Evolutionary conservation across 495 filamentous ascomycete species (phyloP).

Genomic region (Penicillium longicatenatum): DNA sequence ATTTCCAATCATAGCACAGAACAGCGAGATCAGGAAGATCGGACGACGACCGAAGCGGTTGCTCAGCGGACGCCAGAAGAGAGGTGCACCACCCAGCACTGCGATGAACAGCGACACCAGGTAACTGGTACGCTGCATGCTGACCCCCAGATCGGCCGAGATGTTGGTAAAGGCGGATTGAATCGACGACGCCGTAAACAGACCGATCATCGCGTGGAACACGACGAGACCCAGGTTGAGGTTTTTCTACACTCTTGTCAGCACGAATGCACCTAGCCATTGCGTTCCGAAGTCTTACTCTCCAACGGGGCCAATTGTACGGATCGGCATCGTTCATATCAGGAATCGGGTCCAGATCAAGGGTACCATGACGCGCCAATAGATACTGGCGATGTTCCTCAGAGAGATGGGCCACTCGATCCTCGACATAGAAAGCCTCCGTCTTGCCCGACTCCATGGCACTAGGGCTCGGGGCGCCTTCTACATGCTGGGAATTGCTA

Average conservation of each 20-base stretch:
- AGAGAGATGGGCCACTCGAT: conserved; percentile 24
- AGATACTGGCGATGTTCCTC: conserved; percentile 45
- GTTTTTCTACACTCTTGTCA: conserved; percentile 45
- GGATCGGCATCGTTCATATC: conserved; percentile 49
- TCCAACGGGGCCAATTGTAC: conserved; percentile 54
- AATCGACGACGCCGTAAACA: conserved; percentile 55
- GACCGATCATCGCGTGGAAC: conserved; percentile 58
- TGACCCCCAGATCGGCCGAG: conserved; percentile 45
- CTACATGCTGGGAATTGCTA: conserved; percentile 21
- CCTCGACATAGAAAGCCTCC: conserved; percentile 23
- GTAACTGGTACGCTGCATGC: conserved; percentile 51
- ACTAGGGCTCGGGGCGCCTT: conserved; percentile 10
- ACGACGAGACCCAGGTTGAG: conserved; percentile 54
- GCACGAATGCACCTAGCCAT: neutral
- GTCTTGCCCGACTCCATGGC: conserved; percentile 19
- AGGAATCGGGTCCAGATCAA: conserved; percentile 55
- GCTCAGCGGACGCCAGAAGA: conserved; percentile 56
- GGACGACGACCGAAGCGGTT: conserved; percentile 56
- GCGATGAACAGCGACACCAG: conserved; percentile 55
- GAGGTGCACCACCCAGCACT: conserved; percentile 50
- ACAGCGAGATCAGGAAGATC: conserved; percentile 51
- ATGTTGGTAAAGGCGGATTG: conserved; percentile 55
- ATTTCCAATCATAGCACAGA: conserved; percentile 49
- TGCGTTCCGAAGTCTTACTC: conserved; percentile 20
- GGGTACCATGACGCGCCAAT: conserved; percentile 47